Base-by-base conservation (phyloP, 305 asterid genomes). In the Solanum hybrid region DNA sequence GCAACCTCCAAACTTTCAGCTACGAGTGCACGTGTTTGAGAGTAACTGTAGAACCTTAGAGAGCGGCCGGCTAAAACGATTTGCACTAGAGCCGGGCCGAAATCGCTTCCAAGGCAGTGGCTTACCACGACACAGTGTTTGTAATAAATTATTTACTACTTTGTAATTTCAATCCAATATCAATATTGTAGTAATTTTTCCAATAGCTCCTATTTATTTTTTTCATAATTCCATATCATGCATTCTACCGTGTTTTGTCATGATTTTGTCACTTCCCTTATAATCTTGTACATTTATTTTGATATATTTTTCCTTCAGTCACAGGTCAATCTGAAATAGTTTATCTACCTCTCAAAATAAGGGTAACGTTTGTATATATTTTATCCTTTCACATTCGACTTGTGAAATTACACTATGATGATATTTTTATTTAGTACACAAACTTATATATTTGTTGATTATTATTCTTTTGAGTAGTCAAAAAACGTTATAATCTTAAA, bases 31-130 rank as follows among this genome's bases (percentile, higher is more conserved):
- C 9, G 3, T 15, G 9, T 6, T 51, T 15, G 68, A 51, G 3
- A 15, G 68, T 51, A 51, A 6, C 0, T 51, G n/a, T 51, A 1
- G 3, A 51, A 15, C n/a, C 68, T 15, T 51, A 0, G 9, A 51
- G 9, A 5, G 68, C 1, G 3, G 1, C 1, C 8, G 7, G 0
- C 0, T 51, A 51, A 0, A 51, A 51, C 9, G 1, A 17, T 51
- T 17, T 57, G 10, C 68, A 51, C 68, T 5, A 51, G n/a, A 51
- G 7, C 0, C 68, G 1, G 8, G 8, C 8, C 3, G n/a, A 15
- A 51, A 15, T 51, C n/a, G 68, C n/a, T 15, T 15, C 1, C n/a
- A 15, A 51, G 65, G 7, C 22, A 15, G 3, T 6, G 68, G 22
- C 3, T 51, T 51, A 51, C n/a, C 68, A 51, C 9, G 3, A 51